phyloP scores from a whole-genome alignment of 2,329 filamentous ascomycete genomes.

The Cladosporium cucumerinum region DNA sequence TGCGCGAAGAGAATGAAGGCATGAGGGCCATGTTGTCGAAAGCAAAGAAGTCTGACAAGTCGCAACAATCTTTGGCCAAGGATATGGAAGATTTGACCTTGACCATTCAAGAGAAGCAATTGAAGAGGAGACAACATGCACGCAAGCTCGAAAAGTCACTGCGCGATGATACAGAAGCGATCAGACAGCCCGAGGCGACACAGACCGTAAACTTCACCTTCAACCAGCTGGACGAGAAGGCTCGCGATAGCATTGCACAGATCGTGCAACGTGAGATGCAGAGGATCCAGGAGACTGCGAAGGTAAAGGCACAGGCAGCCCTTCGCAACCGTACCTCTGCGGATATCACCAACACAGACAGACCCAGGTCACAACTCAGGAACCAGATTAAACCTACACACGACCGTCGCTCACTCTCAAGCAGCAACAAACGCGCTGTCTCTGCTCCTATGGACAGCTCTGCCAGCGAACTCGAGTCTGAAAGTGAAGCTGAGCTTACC shows the following conservation, averaged over 20 bases:
- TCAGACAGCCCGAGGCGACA: constrained; percentile 6
- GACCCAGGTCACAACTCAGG: background rate
- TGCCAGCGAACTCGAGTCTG: constrained; percentile 25
- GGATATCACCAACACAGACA: background rate
- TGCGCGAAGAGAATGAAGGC: constrained; percentile 41
- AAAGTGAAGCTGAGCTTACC: constrained; percentile 23
- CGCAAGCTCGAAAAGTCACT: background rate
- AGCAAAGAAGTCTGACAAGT: constrained; percentile 21
- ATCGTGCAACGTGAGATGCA: constrained; percentile 16
- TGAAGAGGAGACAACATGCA: constrained; percentile 2
- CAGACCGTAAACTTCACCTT: constrained; percentile 13
- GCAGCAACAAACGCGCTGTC: constrained; percentile 15
- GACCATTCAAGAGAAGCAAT: constrained; percentile 23
- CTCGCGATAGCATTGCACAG: constrained; percentile 17
- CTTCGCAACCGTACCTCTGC: background rate
- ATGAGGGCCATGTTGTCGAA: constrained; percentile 39
- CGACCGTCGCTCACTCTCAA: constrained; percentile 2
- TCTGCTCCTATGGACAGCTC: constrained; percentile 23
- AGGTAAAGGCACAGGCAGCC: background rate
- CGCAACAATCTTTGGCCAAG: constrained; percentile 2
- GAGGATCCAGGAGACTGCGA: constrained; percentile 9
- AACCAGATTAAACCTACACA: background rate
- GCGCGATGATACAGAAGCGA: background rate
- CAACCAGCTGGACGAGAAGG: constrained; percentile 12
- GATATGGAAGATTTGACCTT: constrained; percentile 27